Evolutionary conservation across 2,329 filamentous ascomycete genomes (phyloP), one percentile per base, ranked within the genome.

Genomic region (Penicillium sp.): DNA sequence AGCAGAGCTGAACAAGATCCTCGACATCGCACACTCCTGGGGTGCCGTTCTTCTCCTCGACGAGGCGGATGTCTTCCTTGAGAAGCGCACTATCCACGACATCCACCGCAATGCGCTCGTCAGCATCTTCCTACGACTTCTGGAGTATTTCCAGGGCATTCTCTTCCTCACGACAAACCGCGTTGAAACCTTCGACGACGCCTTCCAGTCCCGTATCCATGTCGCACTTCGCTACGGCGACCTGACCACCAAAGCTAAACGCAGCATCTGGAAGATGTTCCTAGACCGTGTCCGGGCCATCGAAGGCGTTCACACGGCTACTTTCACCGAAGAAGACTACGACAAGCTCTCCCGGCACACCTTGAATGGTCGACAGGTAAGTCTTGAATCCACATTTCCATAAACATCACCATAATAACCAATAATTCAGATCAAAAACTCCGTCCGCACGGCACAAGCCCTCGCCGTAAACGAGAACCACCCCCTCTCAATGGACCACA

Each of bases 111-210:
- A 94, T 52, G 83, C 84, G 0, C 76, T 92, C 1, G 88, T 94
- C 35, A 85, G 81, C 59, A 86, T 94, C 54, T 95, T 95, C 70
- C 69, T 95, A 2, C 80, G 87, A 0, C 73, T 90, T 39, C 72
- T 95, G 0, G 89, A 95, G 63, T 95, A 94, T 61, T 94, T 93
- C 66, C 85, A 93, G 57, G 88, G 88, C 2, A 93, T 94, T 36
- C 63, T 94, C 3, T 93, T 95, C 68, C 65, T 95, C 16, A 95
- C 88, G 0, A 94, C 88, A 2, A 94, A 94, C 59, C 79, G 87
- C 1, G 85, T 93, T 1, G 67, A 82, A 68, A 89, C 85, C 0
- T 93, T 95, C 54, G 88, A 95, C 52, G 85, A 92, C 45, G 88
- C 88, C 0, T 94, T 94, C 71, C 84, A 92, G 58, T 85, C 80